These are phyloP conservation scores for Mycosphaerella arachidis DNA, from an alignment of 2,329 filamentous ascomycete species.

Conservation along the genomic window DNA sequence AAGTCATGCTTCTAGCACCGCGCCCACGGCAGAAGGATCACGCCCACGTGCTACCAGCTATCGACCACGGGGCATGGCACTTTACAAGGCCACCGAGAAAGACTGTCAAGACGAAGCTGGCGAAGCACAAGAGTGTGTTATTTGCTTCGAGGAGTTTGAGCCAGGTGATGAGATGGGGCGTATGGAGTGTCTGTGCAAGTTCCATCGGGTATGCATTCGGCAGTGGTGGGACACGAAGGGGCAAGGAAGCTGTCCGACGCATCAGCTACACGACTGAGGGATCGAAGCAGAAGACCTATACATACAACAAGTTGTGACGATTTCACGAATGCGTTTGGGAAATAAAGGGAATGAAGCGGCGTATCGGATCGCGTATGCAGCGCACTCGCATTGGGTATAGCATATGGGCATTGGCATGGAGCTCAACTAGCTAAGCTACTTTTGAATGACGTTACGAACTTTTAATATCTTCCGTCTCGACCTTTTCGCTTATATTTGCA, in stretches of 20 bases:
- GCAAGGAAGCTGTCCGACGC: constrained; percentile 56
- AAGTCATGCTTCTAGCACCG: constrained; percentile 6
- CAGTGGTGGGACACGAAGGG: constrained; percentile 57
- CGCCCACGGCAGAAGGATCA: constrained; percentile 15
- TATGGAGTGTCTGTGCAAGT: constrained; percentile 61
- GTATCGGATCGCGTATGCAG: background rate
- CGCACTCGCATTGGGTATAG: background rate
- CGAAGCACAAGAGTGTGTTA: constrained; percentile 54
- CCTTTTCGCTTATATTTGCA: too few species aligned
- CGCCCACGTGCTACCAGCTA: constrained; percentile 28
- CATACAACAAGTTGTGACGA: background rate
- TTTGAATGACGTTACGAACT: background rate
- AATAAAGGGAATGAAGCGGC: background rate
- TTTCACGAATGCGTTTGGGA: background rate
- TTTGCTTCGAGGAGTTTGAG: constrained; percentile 62
- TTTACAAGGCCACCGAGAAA: constrained; percentile 59
- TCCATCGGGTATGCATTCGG: constrained; percentile 57
- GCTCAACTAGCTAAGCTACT: background rate
- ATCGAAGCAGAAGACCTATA: background rate
- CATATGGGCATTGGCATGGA: background rate
- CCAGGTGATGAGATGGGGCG: constrained; percentile 56
- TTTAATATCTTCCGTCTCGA: background rate
- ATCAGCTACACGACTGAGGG: constrained; percentile 44
- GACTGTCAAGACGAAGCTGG: constrained; percentile 54
- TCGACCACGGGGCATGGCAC: constrained; percentile 41